Base-by-base conservation (phyloP, 2,329 filamentous ascomycete species). In the Xylaria sp. region DNA sequence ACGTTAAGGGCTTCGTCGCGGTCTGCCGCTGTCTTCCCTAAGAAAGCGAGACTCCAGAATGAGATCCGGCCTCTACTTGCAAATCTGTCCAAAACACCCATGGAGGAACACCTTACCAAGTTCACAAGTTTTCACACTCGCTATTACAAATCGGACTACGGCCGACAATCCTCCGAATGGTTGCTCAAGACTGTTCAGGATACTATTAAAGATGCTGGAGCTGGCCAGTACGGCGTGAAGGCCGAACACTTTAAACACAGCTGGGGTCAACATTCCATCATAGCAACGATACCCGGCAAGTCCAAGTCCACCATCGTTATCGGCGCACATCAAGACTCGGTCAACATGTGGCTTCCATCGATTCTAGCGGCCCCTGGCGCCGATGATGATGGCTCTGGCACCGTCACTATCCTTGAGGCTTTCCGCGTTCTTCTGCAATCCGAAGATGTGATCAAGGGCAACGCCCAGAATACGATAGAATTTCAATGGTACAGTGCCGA, bases 311-410 rank as follows among this genome's bases (percentile, higher is more conserved):
- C 94, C 0, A 84, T 96, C 33, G 89, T 97, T 21, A 89, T 97
- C 68, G 94, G 94, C 55, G 93, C 94, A 0, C 94, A 97, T 77
- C 94, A 96, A 76, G 94, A 98, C 77, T 96, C 92, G 71, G 96
- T 97, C 79, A 98, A 98, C 78, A 83, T 97, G 47, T 96, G 92
- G 80, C 78, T 97, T 12, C 94, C 94, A 0, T 92, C 90, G 2
- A 82, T 96, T 37, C 84, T 97, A 35, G 86, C 91, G 14, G 94
- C 94, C 0, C 94, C 94, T 0, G 94, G 94, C 47, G 94, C 94
- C n/a, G 95, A 98, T 70, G 94, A 98, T 70, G 94, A 97, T 74
- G 94, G 94, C 66, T 93, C 90, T 69, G 93, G 93, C 60, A 95
- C 93, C 1, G 92, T 98, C 19, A 98, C 94, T 9, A 98, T 97